Evolutionary conservation across 345 rosid genomes (phyloP), one percentile per base, ranked within the genome.

Genomic region (Citrus sp.): DNA sequence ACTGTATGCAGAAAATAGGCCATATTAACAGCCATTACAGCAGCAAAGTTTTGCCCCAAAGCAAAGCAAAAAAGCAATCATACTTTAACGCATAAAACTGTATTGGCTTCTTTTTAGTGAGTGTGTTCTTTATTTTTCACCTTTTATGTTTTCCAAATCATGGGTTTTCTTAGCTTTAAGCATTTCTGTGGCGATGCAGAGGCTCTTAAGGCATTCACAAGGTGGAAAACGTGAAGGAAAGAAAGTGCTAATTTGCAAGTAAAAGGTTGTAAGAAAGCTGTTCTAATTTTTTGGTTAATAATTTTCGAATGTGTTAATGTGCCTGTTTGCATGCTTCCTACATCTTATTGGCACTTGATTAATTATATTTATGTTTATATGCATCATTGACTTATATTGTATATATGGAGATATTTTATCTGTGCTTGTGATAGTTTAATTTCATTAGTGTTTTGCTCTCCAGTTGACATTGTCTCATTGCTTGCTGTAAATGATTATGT

Each of bases 61-160:
- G 76, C 76, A 73, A 59, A 59, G 67, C 76, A 54, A 71, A 51
- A 32, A 71, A 71, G n/a, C 40, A 32, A 54, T 8, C 28, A 9
- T 58, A 37, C 65, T 72, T 72, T 22, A 54, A 54, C 8, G 5
- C 22, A 18, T 4, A 18, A 35, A n/a, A 5, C 21, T 42, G 32
- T 69, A 69, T 1, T 1, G 22, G 49, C 54, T 38, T 14, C 22
- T 24, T 28, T 40, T 12, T n/a, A 28, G 16, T 24, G 25, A 28
- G 7, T 24, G 42, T 24, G 32, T 54, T 54, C 24, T 13, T 54
- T 54, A 54, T 18, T 72, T 72, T 21, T 28, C 12, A 0, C 22
- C 5, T 55, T 55, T 72, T 25, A 10, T 27, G 61, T 51, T 27
- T 10, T 25, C 19, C 69, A 3, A 65, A 37, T 22, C n/a, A 22